These are phyloP conservation scores for Botryosphaeria agaves DNA, from an alignment of 2,329 filamentous ascomycete species.

Conservation along the genomic window DNA sequence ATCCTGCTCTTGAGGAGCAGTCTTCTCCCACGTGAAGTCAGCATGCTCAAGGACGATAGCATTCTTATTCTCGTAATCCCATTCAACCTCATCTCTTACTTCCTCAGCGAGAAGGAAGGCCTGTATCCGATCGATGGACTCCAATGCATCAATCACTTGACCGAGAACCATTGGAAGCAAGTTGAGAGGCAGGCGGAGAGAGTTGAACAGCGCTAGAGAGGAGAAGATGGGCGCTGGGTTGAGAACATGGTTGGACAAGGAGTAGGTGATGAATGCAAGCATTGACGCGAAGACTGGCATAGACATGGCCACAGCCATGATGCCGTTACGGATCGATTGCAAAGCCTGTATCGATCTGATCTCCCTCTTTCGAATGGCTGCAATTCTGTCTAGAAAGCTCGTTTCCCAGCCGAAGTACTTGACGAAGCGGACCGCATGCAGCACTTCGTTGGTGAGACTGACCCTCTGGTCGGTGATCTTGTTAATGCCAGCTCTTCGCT, in stretches of 20 bases:
- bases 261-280: conserved; percentile 76
- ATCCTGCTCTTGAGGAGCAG: conserved; percentile 32
- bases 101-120: conserved; percentile 82
- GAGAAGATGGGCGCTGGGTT: conserved; percentile 73
- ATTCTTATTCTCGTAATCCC: conserved; percentile 32
- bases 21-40: conserved; percentile 75
- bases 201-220: conserved; percentile 85
- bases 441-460: conserved; percentile 77
- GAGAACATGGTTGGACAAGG: conserved; percentile 46
- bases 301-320: conserved; percentile 69
- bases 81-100: conserved; percentile 50
- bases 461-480: conserved; percentile 88
- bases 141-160: conserved; percentile 77
- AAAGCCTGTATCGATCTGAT: conserved; percentile 73
- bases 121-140: conserved; percentile 69
- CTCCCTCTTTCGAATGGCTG: conserved; percentile 56
- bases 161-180: conserved; percentile 75
- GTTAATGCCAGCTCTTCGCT: conserved; percentile 65
- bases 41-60: conserved; percentile 54
- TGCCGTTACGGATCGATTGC: conserved; percentile 66
- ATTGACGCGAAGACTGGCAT: conserved; percentile 90
- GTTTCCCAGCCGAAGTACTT: conserved; percentile 95
- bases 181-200: conserved; percentile 76
- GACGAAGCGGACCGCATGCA: conserved; percentile 83
- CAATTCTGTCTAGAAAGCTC: conserved; percentile 63